These are phyloP conservation scores for Volvox reticuliferus DNA, from an alignment of 139 green algal species.

Conservation along the genomic window DNA sequence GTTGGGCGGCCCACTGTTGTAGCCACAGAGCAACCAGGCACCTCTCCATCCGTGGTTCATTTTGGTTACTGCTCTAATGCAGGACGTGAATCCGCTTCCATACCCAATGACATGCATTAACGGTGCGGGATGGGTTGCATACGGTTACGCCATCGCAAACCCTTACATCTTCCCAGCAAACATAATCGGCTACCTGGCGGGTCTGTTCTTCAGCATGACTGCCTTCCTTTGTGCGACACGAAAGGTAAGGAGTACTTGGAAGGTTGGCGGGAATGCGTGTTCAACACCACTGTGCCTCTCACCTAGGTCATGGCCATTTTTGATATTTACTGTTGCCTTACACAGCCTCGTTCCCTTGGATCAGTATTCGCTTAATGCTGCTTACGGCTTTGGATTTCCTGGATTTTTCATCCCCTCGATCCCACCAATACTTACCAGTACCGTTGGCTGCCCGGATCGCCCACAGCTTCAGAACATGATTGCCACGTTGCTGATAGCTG, in stretches of 20 bases:
- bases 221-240: neutral
- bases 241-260: conserved; percentile 30
- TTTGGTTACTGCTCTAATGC: neutral
- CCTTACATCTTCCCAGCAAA: conserved; percentile 53
- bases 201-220: conserved; percentile 44
- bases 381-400: too few relatives aligned
- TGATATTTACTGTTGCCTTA: too few relatives aligned
- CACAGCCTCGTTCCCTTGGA: too few relatives aligned
- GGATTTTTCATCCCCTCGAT: too few relatives aligned
- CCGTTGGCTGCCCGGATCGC: neutral
- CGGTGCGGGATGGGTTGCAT: conserved; percentile 48
- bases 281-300: too few relatives aligned
- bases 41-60: too few relatives aligned
- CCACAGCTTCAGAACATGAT: conserved; percentile 49
- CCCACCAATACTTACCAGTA: too few relatives aligned
- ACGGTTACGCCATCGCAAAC: conserved; percentile 39
- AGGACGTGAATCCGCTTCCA: conserved; percentile 56
- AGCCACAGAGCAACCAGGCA: too few relatives aligned
- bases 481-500: neutral
- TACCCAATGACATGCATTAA: conserved; percentile 58
- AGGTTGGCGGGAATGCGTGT: too few relatives aligned
- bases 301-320: too few relatives aligned
- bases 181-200: conserved; percentile 38
- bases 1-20: too few relatives aligned
- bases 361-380: too few relatives aligned